phyloP scores from a whole-genome alignment of 2,329 filamentous ascomycete genomes.

The Cercospora brassicicola region DNA sequence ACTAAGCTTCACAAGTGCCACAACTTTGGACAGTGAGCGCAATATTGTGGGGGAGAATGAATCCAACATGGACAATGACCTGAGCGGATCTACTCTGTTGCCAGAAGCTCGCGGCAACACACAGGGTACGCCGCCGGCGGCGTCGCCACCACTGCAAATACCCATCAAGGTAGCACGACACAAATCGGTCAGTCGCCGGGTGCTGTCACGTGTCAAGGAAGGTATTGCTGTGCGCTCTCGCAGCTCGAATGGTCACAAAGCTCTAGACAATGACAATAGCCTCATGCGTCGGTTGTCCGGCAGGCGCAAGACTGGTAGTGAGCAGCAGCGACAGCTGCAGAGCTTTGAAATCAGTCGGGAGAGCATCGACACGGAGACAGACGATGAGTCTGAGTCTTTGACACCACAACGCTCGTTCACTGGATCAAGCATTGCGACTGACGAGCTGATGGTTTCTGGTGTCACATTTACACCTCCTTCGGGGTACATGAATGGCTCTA shows the following conservation, averaged over 20 bases:
- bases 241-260: conserved; percentile 30
- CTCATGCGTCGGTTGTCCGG: conserved; percentile 36
- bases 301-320: conserved; percentile 28
- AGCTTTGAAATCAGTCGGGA: conserved; percentile 36
- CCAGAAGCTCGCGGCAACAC: neutral
- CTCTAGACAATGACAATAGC: conserved; percentile 32
- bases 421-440: conserved; percentile 33
- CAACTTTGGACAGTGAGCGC: conserved; percentile 12
- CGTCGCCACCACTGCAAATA: conserved; percentile 9
- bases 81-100: conserved; percentile 22
- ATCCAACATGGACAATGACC: conserved; percentile 7
- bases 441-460: conserved; percentile 22
- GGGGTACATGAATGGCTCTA: conserved; percentile 1
- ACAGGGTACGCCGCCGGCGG: neutral
- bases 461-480: conserved; percentile 21
- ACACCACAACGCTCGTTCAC: conserved; percentile 30
- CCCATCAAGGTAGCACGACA: conserved; percentile 31
- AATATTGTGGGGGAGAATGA: neutral
- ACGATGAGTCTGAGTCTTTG: conserved; percentile 11
- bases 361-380: conserved; percentile 25
- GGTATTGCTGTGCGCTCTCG: conserved; percentile 35
- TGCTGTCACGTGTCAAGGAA: conserved; percentile 40
- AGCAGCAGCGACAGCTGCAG: conserved; percentile 28
- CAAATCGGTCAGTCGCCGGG: conserved; percentile 39
- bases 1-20: conserved; percentile 21